Evolutionary conservation across 352 stramenopile species (phyloP).

Genomic region (Phytopythium sindhum): DNA sequence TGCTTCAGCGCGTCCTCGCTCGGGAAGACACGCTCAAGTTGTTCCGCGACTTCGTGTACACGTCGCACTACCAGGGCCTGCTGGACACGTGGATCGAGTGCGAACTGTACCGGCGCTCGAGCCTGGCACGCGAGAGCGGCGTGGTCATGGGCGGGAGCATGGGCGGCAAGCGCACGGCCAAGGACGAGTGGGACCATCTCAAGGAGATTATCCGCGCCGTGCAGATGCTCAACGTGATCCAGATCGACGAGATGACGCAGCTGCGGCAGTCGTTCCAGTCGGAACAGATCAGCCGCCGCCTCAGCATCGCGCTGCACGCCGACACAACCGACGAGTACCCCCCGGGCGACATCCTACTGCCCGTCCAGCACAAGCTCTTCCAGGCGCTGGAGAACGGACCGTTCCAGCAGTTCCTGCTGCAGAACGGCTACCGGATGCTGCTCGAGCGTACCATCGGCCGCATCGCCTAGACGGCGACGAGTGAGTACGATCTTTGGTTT

Average conservation of each 20-base stretch:
- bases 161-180: constrained; percentile 31
- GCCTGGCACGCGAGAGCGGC: constrained; percentile 54
- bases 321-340: constrained; percentile 63
- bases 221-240: constrained; percentile 55
- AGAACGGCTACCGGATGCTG: constrained; percentile 65
- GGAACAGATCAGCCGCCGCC: constrained; percentile 61
- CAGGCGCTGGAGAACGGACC: constrained; percentile 70
- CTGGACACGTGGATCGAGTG: constrained; percentile 86
- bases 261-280: constrained; percentile 65
- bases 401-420: constrained; percentile 76
- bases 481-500: not conserved
- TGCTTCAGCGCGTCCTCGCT: constrained; percentile 65
- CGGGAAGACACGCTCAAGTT: constrained; percentile 76
- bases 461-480: constrained; percentile 33
- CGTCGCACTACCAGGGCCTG: constrained; percentile 53
- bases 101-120: constrained; percentile 72
- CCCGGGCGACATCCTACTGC: constrained; percentile 64
- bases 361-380: constrained; percentile 78
- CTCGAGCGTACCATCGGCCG: constrained; percentile 71
- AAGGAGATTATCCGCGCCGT: constrained; percentile 59
- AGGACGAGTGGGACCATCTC: constrained; percentile 80
- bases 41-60: constrained; percentile 77
- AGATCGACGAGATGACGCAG: constrained; percentile 44
- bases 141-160: constrained; percentile 28
- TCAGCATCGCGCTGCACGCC: constrained; percentile 65